A percentile compares a stretch with the other conserved stretches of the same genome.
phyloP scores from a whole-genome alignment of 1,284 basidiomycete species.

The Austroboletus novae-zelandiae region DNA sequence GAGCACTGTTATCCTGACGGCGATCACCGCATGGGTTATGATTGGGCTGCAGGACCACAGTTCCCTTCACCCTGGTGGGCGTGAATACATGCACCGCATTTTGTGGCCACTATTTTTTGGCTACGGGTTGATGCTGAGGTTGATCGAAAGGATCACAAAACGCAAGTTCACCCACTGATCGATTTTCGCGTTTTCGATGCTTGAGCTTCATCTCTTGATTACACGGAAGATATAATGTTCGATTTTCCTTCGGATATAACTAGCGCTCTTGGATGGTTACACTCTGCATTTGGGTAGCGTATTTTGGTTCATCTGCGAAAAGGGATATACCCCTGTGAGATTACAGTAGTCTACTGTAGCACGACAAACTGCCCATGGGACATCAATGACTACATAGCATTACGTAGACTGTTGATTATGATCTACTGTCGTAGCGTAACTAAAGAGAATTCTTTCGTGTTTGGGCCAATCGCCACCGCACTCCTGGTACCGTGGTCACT shows the following conservation, averaged over 20 bases:
- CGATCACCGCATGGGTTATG: conserved; percentile 48
- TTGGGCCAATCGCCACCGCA: too few species aligned
- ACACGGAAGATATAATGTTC: background rate
- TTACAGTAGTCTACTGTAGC: too few species aligned
- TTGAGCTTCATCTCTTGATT: background rate
- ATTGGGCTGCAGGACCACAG: conserved; percentile 31
- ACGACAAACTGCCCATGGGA: too few species aligned
- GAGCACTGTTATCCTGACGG: conserved; percentile 44
- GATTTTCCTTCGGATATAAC: background rate
- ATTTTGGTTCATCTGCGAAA: too few species aligned
- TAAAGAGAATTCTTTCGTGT: too few species aligned
- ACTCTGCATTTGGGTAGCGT: background rate
- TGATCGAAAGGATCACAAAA: background rate
- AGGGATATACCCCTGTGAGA: too few species aligned
- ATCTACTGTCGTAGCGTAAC: too few species aligned
- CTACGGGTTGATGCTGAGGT: background rate
- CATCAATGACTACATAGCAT: too few species aligned
- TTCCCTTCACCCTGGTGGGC: conserved; percentile 18
- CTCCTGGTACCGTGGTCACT: too few species aligned
- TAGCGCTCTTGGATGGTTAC: background rate
- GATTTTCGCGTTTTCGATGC: background rate
- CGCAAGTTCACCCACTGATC: background rate
- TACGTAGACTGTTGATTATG: too few species aligned
- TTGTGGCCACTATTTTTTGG: conserved; percentile 22
- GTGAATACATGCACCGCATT: conserved; percentile 8